These are phyloP conservation scores for Parsonsia alboflavescens DNA, from an alignment of 257 asterid species.

Conservation along the genomic window DNA sequence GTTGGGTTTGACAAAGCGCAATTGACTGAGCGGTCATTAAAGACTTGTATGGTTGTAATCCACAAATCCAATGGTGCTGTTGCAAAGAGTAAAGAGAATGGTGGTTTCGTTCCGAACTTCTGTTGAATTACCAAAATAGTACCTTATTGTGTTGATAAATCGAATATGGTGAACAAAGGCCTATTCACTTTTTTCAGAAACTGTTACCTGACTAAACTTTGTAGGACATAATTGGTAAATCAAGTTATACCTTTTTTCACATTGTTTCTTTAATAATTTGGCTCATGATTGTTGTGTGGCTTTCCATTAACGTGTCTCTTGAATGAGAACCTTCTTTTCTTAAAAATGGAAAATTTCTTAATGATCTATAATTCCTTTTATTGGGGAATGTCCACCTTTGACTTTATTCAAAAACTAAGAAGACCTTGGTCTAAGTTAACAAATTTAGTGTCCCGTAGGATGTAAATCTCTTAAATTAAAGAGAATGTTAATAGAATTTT, in stretches of 20 bases:
- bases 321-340: neutral
- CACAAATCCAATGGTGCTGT: neutral
- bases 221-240: neutral
- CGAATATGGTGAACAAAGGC: neutral
- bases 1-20: neutral
- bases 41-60: neutral
- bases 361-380: neutral
- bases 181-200: neutral
- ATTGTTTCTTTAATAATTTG: too few relatives aligned
- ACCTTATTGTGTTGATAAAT: too few relatives aligned
- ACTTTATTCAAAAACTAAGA: too few relatives aligned
- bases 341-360: neutral
- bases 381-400: too few relatives aligned
- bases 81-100: neutral
- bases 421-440: too few relatives aligned
- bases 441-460: too few relatives aligned
- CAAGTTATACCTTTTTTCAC: neutral
- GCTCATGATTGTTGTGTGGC: neutral
- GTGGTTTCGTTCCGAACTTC: neutral
- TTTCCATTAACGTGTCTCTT: neutral
- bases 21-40: neutral
- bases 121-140: neutral
- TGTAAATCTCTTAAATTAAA: too few relatives aligned
- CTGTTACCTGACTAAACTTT: neutral
- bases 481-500: too few relatives aligned